These are phyloP conservation scores for Phlebopus sp. DNA, from an alignment of 1,284 basidiomycete genomes.

Conservation along the genomic window DNA sequence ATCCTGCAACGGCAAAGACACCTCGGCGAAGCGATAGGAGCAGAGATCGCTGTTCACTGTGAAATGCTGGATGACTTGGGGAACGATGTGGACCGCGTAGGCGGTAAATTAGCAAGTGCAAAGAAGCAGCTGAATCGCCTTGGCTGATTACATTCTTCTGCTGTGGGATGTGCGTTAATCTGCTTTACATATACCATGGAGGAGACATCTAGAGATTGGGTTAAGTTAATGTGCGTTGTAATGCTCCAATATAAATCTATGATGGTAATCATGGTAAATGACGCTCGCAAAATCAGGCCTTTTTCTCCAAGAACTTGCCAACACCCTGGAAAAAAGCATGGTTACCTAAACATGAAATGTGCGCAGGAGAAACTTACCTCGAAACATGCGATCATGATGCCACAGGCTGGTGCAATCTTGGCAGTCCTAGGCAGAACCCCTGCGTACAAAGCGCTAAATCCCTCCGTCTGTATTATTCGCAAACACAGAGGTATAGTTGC, in stretches of 20 bases:
- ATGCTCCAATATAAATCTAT: constrained; percentile 18
- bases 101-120: constrained; percentile 73
- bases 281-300: constrained; percentile 18
- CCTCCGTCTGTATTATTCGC: constrained; percentile 79
- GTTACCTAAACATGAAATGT: constrained; percentile 7
- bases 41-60: constrained; percentile 83
- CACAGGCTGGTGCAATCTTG: constrained; percentile 98
- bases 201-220: constrained; percentile 8
- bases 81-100: constrained; percentile 70
- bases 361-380: constrained; percentile 55
- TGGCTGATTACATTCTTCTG: constrained; percentile 37
- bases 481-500: constrained; percentile 61
- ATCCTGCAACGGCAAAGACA: constrained; percentile 85
- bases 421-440: constrained; percentile 87
- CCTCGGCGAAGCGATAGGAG: constrained; percentile 84
- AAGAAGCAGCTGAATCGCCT: constrained; percentile 80
- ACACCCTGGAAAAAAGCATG: constrained; percentile 45
- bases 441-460: constrained; percentile 75
- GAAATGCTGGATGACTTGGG: constrained; percentile 83
- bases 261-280: constrained; percentile 10
- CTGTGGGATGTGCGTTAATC: constrained; percentile 10
- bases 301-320: constrained; percentile 45
- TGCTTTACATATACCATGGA: constrained; percentile 23
- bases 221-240: constrained; percentile 14
- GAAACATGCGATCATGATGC: constrained; percentile 95